phyloP scores from a whole-genome alignment of 345 rosid genomes.

The Anastatica hierochuntica region DNA sequence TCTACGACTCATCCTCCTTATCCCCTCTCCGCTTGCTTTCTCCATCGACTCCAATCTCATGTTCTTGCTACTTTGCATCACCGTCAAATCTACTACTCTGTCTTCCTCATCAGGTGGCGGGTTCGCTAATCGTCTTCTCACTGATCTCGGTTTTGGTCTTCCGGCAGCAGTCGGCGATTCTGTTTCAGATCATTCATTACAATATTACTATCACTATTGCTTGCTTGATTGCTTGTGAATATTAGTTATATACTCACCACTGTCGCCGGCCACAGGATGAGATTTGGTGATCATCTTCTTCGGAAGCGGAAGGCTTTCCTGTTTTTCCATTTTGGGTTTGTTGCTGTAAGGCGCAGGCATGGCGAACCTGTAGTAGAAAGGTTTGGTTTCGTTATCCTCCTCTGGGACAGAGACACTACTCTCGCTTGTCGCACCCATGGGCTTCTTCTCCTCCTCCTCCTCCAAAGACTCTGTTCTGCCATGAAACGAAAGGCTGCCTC shows the following conservation, averaged over 20 bases:
- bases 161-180: conserved; percentile 22
- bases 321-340: conserved; percentile 18
- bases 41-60: too few species aligned
- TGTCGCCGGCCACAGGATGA: conserved; percentile 7
- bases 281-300: conserved; percentile 18
- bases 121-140: conserved; percentile 38
- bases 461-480: too few species aligned
- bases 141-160: conserved; percentile 57
- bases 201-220: too few species aligned
- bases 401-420: conserved; percentile 34
- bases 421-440: conserved; percentile 10
- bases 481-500: conserved; percentile 14
- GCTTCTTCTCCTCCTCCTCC: too few species aligned
- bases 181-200: neutral
- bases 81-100: too few species aligned
- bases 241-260: neutral
- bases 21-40: too few species aligned
- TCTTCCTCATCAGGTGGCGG: neutral
- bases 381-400: conserved; percentile 36
- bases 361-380: conserved; percentile 27
- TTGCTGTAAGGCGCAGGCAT: too few species aligned
- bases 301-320: conserved; percentile 24
- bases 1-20: conserved; percentile 17
- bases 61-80: too few species aligned
- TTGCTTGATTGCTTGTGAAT: neutral